Evolutionary conservation across 2,329 filamentous ascomycete genomes (phyloP).

Genomic region (Pseudopithomyces chartarum): DNA sequence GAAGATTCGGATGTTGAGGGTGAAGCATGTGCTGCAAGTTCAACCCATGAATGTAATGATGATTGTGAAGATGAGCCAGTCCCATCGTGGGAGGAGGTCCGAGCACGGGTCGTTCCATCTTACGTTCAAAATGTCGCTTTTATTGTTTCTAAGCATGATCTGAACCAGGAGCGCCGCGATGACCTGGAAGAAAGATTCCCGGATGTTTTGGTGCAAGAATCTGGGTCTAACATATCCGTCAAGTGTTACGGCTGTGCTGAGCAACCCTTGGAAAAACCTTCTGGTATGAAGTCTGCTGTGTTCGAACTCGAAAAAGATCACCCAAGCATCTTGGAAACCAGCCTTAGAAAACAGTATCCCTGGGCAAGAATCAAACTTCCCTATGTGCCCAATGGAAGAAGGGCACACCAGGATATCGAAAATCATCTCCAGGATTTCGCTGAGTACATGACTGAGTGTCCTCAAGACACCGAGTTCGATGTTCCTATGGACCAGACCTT

Average conservation of each 20-base stretch:
- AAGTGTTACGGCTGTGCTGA: not conserved
- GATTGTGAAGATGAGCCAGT: not conserved
- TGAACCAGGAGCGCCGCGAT: conserved; percentile 1
- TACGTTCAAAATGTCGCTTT: conserved; percentile 4
- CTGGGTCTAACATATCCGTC: not conserved
- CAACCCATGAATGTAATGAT: not conserved
- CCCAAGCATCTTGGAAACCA: conserved; percentile 3
- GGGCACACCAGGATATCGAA: conserved; percentile 5
- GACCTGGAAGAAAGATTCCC: conserved; percentile 6
- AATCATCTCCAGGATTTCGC: conserved; percentile 11
- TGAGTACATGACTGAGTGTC: conserved; percentile 4
- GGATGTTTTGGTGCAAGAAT: conserved; percentile 8
- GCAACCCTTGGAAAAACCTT: conserved; percentile 3
- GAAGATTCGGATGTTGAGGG: not conserved
- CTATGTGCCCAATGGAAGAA: not conserved
- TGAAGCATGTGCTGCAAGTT: not conserved
- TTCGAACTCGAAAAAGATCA: conserved; percentile 12
- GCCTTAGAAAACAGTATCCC: conserved; percentile 11
- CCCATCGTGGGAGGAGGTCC: not conserved
- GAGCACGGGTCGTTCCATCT: not conserved
- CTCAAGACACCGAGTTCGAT: conserved; percentile 2
- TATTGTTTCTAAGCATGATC: conserved; percentile 4
- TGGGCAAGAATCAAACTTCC: conserved; percentile 6
- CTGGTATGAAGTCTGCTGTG: conserved; percentile 10
- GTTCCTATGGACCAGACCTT: not conserved